Conservation (phyloP, 352 stramenopile species). For the Nothophytophthora sp. region DNA sequence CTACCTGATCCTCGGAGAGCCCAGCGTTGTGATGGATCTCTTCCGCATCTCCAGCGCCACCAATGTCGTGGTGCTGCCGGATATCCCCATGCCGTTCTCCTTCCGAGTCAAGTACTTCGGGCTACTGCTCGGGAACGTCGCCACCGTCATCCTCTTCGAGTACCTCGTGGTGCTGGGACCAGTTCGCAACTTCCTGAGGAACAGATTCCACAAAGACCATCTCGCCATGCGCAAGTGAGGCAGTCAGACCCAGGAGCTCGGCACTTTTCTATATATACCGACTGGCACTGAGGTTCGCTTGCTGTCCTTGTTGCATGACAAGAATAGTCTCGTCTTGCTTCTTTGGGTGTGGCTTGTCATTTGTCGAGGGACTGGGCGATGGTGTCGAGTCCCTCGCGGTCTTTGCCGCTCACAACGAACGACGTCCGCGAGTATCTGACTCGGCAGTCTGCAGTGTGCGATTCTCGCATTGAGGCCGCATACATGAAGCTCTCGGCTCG, state of each 20-base stretch:
- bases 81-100: constrained; percentile 45
- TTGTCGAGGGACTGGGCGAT: too few relatives aligned
- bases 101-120: constrained; percentile 42
- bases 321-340: too few relatives aligned
- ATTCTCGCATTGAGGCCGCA: constrained; percentile 23
- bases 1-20: constrained; percentile 32
- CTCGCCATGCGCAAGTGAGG: constrained; percentile 40
- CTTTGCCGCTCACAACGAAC: constrained; percentile 4
- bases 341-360: too few relatives aligned
- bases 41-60: constrained; percentile 50
- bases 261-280: constrained; percentile 8
- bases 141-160: constrained; percentile 40
- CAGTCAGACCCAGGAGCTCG: too few relatives aligned
- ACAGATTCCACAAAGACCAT: constrained; percentile 55
- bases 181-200: constrained; percentile 49
- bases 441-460: constrained; percentile 13
- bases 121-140: constrained; percentile 36
- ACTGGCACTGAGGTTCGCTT: not conserved
- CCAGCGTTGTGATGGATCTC: constrained; percentile 29
- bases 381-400: too few relatives aligned
- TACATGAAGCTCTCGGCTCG: constrained; percentile 14
- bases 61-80: constrained; percentile 49
- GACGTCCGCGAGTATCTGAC: constrained; percentile 19
- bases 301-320: constrained; percentile 2
- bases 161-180: constrained; percentile 40